These are phyloP conservation scores for Trifolium dubium DNA, from an alignment of 306 rosid genomes.

Conservation along the genomic window DNA sequence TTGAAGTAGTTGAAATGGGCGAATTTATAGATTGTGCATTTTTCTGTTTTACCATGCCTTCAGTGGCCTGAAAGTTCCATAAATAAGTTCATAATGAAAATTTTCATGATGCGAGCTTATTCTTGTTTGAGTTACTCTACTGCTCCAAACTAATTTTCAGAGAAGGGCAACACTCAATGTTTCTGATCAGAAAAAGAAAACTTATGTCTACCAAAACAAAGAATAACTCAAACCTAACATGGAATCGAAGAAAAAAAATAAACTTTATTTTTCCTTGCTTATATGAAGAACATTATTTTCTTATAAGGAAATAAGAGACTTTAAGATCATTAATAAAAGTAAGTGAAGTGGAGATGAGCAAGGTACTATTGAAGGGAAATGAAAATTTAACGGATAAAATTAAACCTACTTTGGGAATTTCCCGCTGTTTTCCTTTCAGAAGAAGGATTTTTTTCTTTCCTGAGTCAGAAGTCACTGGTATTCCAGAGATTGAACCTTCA, in stretches of 20 bases:
- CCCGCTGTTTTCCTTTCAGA: constrained; percentile 83
- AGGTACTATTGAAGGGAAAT: constrained; percentile 10
- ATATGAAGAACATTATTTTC: constrained; percentile 6
- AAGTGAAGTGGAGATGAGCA: constrained; percentile 30
- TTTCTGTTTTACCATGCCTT: constrained; percentile 54
- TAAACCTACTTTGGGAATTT: constrained; percentile 60
- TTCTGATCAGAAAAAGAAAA: constrained; percentile 5
- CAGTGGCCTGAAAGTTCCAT: constrained; percentile 53
- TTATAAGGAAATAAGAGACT: constrained; percentile 20
- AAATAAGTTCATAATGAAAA: constrained; percentile 29
- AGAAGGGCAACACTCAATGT: neutral
- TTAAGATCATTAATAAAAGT: neutral
- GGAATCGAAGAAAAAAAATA: neutral
- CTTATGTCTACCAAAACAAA: neutral
- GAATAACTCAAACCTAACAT: neutral
- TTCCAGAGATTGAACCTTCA: constrained; percentile 74
- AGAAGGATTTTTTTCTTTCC: constrained; percentile 88
- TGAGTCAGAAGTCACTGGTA: constrained; percentile 68
- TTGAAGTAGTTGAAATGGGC: constrained; percentile 56
- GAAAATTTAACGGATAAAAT: neutral
- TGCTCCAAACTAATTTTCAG: constrained; percentile 1
- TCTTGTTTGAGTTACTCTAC: constrained; percentile 7
- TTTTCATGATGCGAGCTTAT: constrained; percentile 6
- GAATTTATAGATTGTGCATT: constrained; percentile 55
- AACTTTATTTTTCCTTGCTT: neutral